These are phyloP conservation scores for Tympanopsis confertula DNA, from an alignment of 2,329 filamentous ascomycete species.

Conservation along the genomic window DNA sequence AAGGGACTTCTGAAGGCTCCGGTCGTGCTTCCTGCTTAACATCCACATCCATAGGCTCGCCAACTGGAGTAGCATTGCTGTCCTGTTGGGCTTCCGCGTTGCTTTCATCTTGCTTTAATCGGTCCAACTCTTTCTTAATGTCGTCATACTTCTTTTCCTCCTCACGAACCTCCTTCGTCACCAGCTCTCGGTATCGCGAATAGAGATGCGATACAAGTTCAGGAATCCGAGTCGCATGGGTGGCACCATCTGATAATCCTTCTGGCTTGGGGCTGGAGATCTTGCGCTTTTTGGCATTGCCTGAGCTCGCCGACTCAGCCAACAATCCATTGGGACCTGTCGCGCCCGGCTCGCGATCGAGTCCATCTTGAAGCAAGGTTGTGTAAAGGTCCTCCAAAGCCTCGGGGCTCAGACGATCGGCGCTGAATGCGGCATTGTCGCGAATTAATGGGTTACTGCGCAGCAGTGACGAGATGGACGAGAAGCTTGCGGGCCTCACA, in stretches of 20 bases:
- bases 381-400: slow-evolving; percentile 71
- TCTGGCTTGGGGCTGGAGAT: slow-evolving; percentile 51
- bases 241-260: slow-evolving; percentile 52
- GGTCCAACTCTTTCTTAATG: slow-evolving; percentile 51
- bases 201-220: slow-evolving; percentile 65
- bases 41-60: slow-evolving; percentile 1
- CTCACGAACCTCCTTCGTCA: slow-evolving; percentile 59
- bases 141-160: slow-evolving; percentile 59
- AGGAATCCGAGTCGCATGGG: slow-evolving; percentile 56
- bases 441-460: slow-evolving; percentile 64
- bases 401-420: slow-evolving; percentile 62
- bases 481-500: slow-evolving; percentile 53
- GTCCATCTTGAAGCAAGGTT: slow-evolving; percentile 63
- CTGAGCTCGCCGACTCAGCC: slow-evolving; percentile 33
- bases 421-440: slow-evolving; percentile 61
- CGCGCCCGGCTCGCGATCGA: slow-evolving; percentile 34
- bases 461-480: slow-evolving; percentile 62
- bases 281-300: slow-evolving; percentile 64
- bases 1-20: neutral
- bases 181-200: slow-evolving; percentile 57
- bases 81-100: neutral
- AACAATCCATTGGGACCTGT: slow-evolving; percentile 1
- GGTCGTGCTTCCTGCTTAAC: neutral
- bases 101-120: neutral
- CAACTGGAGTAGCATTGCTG: neutral